phyloP scores from a whole-genome alignment of 2,329 filamentous ascomycete genomes.

The Exophiala alcalophila region DNA sequence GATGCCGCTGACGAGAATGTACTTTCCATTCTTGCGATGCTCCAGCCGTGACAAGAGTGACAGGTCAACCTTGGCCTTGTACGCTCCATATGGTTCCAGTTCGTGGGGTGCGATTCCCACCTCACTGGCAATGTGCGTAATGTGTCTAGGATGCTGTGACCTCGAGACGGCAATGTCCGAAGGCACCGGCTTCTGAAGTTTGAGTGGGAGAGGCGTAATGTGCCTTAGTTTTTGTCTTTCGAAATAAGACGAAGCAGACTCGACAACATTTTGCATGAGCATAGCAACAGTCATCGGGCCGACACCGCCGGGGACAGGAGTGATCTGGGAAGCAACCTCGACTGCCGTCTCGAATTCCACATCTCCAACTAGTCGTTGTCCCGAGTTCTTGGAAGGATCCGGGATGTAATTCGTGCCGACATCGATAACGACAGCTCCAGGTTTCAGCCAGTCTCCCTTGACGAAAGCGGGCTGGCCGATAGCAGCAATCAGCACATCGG shows the following conservation, averaged over 20 bases:
- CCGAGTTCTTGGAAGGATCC: constrained; percentile 86
- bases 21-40: constrained; percentile 84
- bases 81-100: constrained; percentile 88
- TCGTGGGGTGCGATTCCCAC: constrained; percentile 85
- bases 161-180: constrained; percentile 92
- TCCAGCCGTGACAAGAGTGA: constrained; percentile 75
- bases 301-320: constrained; percentile 92
- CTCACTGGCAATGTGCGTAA: constrained; percentile 79
- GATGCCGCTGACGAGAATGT: constrained; percentile 91
- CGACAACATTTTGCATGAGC: constrained; percentile 92
- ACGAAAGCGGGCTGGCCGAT: constrained; percentile 86
- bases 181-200: constrained; percentile 76
- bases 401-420: constrained; percentile 96
- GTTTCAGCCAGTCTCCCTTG: constrained; percentile 93
- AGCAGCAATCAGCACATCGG: constrained; percentile 87
- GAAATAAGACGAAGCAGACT: constrained; percentile 76
- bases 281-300: constrained; percentile 99
- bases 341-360: constrained; percentile 85
- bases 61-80: constrained; percentile 94
- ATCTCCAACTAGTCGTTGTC: constrained; percentile 87
- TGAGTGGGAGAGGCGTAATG: constrained; percentile 79
- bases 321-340: constrained; percentile 87
- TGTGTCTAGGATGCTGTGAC: constrained; percentile 85
- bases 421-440: constrained; percentile 92
- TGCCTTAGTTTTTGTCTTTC: constrained; percentile 76